Conservation (phyloP, 108 stramenopile species). For the Mayamaea pseudoterrestris region DNA sequence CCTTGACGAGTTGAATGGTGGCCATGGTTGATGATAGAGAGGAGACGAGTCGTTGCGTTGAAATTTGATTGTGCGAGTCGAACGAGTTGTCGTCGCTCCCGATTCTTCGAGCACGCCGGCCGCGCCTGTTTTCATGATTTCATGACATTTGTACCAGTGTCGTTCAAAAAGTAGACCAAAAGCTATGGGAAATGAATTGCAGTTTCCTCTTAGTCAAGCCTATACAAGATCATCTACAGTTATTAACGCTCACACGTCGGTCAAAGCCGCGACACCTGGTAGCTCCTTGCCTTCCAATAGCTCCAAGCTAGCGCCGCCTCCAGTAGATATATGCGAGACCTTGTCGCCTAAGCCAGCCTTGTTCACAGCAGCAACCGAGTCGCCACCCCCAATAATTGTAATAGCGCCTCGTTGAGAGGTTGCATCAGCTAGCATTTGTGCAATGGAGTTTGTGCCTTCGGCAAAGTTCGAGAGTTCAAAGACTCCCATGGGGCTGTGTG, state of each 20-base stretch:
- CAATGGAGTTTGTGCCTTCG: conserved; percentile 78
- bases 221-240: too few relatives aligned
- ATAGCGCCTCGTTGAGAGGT: conserved; percentile 77
- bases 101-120: too few relatives aligned
- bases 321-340: conserved; percentile 91
- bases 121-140: too few relatives aligned
- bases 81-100: too few relatives aligned
- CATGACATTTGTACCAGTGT: too few relatives aligned
- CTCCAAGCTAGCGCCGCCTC: conserved; percentile 95
- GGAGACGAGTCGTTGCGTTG: too few relatives aligned
- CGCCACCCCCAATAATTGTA: conserved; percentile 95
- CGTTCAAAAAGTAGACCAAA: too few relatives aligned
- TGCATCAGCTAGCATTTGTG: conserved; percentile 82
- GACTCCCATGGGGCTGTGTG: conserved; percentile 77
- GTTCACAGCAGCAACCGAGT: conserved; percentile 94
- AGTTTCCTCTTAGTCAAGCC: too few relatives aligned
- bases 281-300: conserved; percentile 96
- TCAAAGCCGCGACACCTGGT: conserved; percentile 82
- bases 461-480: conserved; percentile 95
- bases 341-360: conserved; percentile 83
- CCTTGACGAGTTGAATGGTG: conserved; percentile 46
- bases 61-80: too few relatives aligned
- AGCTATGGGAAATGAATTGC: too few relatives aligned
- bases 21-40: conserved; percentile 15
- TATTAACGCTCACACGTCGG: conserved; percentile 77